Evolutionary conservation across 805 yeast genomes (phyloP).

Genomic region (Allodekkera sacchari): DNA sequence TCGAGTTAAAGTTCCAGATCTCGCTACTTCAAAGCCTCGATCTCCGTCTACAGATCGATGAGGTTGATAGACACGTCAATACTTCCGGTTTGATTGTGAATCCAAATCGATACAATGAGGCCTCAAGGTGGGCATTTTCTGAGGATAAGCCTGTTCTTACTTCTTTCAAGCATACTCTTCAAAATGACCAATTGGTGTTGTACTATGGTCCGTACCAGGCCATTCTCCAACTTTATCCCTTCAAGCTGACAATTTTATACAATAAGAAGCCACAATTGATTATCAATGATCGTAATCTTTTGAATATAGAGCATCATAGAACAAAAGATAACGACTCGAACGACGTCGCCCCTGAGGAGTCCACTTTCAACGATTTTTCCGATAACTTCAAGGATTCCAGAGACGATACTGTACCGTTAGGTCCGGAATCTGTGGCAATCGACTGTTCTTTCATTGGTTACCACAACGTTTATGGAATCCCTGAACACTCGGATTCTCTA

Average conservation of each 20-base stretch:
- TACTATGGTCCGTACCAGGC: constrained; percentile 37
- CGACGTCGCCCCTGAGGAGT: constrained; percentile 49
- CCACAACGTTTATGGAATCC: constrained; percentile 79
- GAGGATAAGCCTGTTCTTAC: constrained; percentile 14
- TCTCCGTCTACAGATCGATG: constrained; percentile 61
- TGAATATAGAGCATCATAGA: constrained; percentile 82
- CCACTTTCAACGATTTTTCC: constrained; percentile 54
- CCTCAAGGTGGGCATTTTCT: constrained; percentile 51
- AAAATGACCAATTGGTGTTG: constrained; percentile 13
- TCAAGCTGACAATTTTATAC: constrained; percentile 41
- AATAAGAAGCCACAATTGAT: constrained; percentile 40
- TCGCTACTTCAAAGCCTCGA: constrained; percentile 47
- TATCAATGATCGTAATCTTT: constrained; percentile 59
- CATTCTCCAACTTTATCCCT: constrained; percentile 36
- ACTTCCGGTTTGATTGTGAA: constrained; percentile 15
- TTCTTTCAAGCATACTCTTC: constrained; percentile 15
- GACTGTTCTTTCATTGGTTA: constrained; percentile 63
- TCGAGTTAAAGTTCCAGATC: constrained; percentile 49
- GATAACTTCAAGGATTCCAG: constrained; percentile 66
- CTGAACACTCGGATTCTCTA: constrained; percentile 87
- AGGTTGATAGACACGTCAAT: constrained; percentile 33
- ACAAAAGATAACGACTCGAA: constrained; percentile 26
- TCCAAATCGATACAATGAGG: constrained; percentile 48
- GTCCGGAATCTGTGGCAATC: constrained; percentile 83
- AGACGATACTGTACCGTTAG: constrained; percentile 60